Evolutionary conservation across 371 early-diverging fungal species (phyloP), one percentile per base, ranked within the genome.

Genomic region (Mucor indicus): DNA sequence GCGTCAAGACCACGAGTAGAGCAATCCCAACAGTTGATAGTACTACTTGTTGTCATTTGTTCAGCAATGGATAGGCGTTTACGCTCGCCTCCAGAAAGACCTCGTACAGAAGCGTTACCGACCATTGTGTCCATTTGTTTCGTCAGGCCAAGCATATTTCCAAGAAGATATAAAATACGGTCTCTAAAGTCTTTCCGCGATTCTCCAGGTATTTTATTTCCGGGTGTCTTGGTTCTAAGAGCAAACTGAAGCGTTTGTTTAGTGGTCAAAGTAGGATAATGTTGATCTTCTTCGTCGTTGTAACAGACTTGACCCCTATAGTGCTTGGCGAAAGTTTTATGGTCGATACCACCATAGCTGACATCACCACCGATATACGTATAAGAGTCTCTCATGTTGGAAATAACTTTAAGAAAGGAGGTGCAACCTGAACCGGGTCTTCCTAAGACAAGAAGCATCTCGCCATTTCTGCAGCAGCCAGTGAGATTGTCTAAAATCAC

Each of bases 1-100:
- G 92, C 83, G 69, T 98, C 98, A 17, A 98, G 73, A 47, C 96
- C 95, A 51, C 87, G 83, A 1, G 91, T 92, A 30, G 90, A 85
- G 22, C 90, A 92, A 54, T 95, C 94, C 80, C 92, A 86, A 55
- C 90, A 79, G 47, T 87, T 82, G 53, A 91, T 71, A 5, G 81
- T 60, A 25, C 87, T 85, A 17, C 72, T 69, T 1, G 88, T 80
- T 2, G 93, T 81, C 51, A 96, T 84, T 69, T 94, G 91, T 64
- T 87, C 87, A 20, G 90, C 93, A 50, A 93, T 91, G 1, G 85
- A 81, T 12, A 90, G 72, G 55, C 96, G 84, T 81, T 95, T 93
- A 51, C 89, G 79, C 71, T 86, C 93, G 45, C 95, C 95, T 53
- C 87, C 96, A 9, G 86, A 85, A 16, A 92, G 67, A 52, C 93